Conservation (phyloP, 2,329 filamentous ascomycete genomes). For the Colletotrichum sp. region DNA sequence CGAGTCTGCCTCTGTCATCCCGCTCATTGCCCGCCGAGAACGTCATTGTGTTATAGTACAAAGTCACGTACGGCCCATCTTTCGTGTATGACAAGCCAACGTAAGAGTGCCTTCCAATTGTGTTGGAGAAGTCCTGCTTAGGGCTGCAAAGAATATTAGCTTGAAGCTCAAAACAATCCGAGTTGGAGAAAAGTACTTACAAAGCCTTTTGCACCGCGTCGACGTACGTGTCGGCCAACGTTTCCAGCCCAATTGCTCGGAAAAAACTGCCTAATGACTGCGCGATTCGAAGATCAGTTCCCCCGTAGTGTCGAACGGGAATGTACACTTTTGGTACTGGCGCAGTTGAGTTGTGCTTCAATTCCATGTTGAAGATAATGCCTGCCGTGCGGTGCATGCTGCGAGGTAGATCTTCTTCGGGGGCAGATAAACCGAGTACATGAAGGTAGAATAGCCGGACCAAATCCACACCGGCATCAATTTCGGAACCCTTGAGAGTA, state of each 20-base stretch:
- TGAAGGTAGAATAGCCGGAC: slow-evolving; percentile 24
- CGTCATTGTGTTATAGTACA: slow-evolving; percentile 17
- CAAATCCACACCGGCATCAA: slow-evolving; percentile 18
- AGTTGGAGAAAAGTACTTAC: not conserved
- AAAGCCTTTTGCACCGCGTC: slow-evolving; percentile 7
- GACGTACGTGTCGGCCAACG: slow-evolving; percentile 4
- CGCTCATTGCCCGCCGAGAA: slow-evolving; percentile 1
- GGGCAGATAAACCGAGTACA: slow-evolving; percentile 15
- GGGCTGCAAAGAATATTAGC: not conserved
- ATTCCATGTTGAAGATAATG: slow-evolving; percentile 37
- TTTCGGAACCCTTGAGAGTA: not conserved
- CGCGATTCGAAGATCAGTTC: slow-evolving; percentile 12
- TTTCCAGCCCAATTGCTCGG: not conserved
- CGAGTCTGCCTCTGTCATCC: not conserved
- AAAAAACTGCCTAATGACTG: slow-evolving; percentile 6
- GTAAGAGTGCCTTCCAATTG: slow-evolving; percentile 12
- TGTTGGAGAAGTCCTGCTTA: slow-evolving; percentile 4
- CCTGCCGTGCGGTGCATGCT: slow-evolving; percentile 35
- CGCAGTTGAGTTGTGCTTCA: slow-evolving; percentile 15
- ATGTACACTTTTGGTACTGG: slow-evolving; percentile 37
- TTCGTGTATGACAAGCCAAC: slow-evolving; percentile 9
- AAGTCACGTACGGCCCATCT: not conserved
- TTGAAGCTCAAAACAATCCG: not conserved
- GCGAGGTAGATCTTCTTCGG: slow-evolving; percentile 20
- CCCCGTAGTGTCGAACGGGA: slow-evolving; percentile 37